phyloP scores from a whole-genome alignment of 2,329 filamentous ascomycete species.

The Curvularia sp. region DNA sequence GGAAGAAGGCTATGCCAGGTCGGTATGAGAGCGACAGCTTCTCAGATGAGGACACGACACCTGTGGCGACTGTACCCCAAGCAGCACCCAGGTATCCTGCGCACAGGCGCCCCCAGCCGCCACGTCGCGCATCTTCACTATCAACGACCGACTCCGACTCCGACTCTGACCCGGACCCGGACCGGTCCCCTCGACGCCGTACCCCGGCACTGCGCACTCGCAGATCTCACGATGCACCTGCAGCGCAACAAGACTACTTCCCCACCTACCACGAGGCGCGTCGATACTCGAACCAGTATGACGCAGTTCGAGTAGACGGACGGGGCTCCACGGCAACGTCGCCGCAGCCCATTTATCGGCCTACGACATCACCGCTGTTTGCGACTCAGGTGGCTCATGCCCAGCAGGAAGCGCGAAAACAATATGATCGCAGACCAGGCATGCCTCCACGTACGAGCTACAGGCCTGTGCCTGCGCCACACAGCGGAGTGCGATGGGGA shows the following conservation, averaged over 20 bases:
- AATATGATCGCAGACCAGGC: conserved; percentile 41
- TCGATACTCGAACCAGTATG: conserved; percentile 38
- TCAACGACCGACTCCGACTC: conserved; percentile 45
- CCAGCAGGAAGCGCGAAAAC: conserved; percentile 36
- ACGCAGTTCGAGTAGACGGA: conserved; percentile 25
- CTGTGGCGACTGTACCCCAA: conserved; percentile 35
- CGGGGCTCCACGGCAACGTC: conserved; percentile 28
- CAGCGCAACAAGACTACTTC: conserved; percentile 51
- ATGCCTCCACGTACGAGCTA: conserved; percentile 40
- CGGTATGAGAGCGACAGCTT: conserved; percentile 40
- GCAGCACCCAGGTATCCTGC: conserved; percentile 31
- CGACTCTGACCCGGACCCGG: conserved; percentile 25
- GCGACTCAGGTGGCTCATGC: conserved; percentile 56
- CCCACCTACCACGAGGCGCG: conserved; percentile 42
- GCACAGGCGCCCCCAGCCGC: conserved; percentile 44
- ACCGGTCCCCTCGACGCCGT: conserved; percentile 35
- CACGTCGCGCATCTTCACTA: conserved; percentile 46
- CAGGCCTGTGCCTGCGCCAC: conserved; percentile 27
- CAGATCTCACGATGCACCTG: conserved; percentile 53
- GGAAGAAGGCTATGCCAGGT: conserved; percentile 37
- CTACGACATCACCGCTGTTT: conserved; percentile 56
- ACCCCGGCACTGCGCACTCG: conserved; percentile 50
- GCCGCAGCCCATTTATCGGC: conserved; percentile 51
- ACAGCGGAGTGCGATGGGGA: conserved; percentile 35
- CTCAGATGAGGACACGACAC: conserved; percentile 42